Base-by-base conservation (phyloP, 2,329 filamentous ascomycete species). In the Cladosporium sp. region DNA sequence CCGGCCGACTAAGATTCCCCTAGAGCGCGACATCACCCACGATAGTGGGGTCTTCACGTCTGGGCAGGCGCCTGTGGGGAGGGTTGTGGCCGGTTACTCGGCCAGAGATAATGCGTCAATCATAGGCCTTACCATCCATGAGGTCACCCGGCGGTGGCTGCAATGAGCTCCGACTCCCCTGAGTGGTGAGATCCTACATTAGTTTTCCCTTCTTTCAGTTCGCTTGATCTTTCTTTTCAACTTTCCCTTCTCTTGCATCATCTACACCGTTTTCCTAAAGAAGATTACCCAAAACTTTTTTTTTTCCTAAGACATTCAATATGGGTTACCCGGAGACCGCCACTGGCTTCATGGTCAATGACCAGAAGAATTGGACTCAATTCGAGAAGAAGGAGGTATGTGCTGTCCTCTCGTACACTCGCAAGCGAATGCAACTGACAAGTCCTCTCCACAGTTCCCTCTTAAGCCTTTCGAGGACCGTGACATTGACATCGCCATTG, bases 401-500 rank as follows among this genome's bases (percentile, higher is more conserved):
- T 60, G 3, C 13, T 41, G 3, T 19, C 12, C 4, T 36, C 9
- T 12, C 24, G n/a, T 24, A 20, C 9, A 12, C 8, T n/a, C n/a
- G 3, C 4, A 36, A 5, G 32, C 9, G 22, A 9, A 36, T 4
- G 3, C n/a, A 5, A 36, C 43, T 49, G 29, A 54, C 43, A 37
- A 20, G 7, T 36, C n/a, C 7, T 3, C 69, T 47, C 17, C 22
- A 36, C 43, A 91, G 75, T 89, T 89, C 75, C 80, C 84, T 60
- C 83, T 91, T 52, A 93, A 95, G 75, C 86, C 87, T 15, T 95
- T 95, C 67, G 88, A 85, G 58, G 88, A 91, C 67, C 80, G 88
- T 70, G 89, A 96, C 66, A 82, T 96, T 61, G 89, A 95, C 67
- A 82, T 96, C 71, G 86, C 91, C 75, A 85, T 96, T 62, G 84